These are phyloP conservation scores for Coniophora puteana DNA, from an alignment of 1,284 basidiomycete species.

Conservation along the genomic window DNA sequence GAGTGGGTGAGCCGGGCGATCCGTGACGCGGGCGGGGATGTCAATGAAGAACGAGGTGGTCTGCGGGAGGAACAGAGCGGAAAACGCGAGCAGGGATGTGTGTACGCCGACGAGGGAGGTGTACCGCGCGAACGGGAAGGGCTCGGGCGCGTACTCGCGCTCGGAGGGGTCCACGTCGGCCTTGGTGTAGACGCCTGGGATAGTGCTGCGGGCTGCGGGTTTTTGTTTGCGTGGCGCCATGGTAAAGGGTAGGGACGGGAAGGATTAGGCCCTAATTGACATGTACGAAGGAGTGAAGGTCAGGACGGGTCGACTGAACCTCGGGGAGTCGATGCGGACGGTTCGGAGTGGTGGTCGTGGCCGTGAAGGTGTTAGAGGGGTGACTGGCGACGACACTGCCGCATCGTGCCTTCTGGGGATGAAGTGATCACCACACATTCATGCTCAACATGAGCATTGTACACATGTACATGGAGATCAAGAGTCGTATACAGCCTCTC, in stretches of 20 bases:
- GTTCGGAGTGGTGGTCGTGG: no score
- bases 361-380: no score
- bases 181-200: not conserved
- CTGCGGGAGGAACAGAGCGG: slow-evolving; percentile 63
- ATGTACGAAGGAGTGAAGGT: not conserved
- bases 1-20: slow-evolving; percentile 64
- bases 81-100: slow-evolving; percentile 61
- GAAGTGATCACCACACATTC: no score
- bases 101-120: slow-evolving; percentile 74
- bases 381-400: no score
- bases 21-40: slow-evolving; percentile 31
- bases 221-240: slow-evolving; percentile 11
- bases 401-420: no score
- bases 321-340: no score
- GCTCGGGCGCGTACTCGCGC: slow-evolving; percentile 9
- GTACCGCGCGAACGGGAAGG: slow-evolving; percentile 52
- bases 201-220: not conserved
- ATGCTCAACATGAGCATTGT: no score
- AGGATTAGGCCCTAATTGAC: not conserved
- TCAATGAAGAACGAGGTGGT: slow-evolving; percentile 45
- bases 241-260: not conserved
- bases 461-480: no score
- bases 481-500: no score
- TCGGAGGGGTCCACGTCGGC: slow-evolving; percentile 6
- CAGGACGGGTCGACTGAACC: not conserved